A percentile compares a stretch with the other conserved stretches of the same genome.
Evolutionary conservation across 176 grass and related monocot genomes (phyloP).

Genomic region (Bromus sterilis): DNA sequence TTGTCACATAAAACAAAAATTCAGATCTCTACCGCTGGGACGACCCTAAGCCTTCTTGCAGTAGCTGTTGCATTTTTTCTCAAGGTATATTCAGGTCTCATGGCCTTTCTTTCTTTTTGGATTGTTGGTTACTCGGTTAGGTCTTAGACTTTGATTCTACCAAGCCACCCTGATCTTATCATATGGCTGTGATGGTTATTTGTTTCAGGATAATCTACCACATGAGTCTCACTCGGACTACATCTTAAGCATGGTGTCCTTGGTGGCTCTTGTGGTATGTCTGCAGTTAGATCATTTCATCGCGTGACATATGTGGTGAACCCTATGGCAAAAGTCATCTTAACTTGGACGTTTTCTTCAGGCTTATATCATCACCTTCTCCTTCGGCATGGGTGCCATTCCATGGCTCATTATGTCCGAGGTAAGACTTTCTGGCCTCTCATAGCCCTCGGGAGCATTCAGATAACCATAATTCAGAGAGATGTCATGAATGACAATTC

Average conservation of each 20-base stretch:
- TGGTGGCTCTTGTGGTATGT: conserved; percentile 86
- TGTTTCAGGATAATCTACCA: conserved; percentile 48
- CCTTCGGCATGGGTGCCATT: conserved; percentile 87
- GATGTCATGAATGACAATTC: neutral
- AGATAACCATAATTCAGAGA: neutral
- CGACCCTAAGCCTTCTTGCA: conserved; percentile 69
- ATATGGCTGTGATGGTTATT: neutral
- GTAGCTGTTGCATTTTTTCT: conserved; percentile 86
- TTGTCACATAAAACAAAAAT: conserved; percentile 6
- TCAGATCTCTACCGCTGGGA: conserved; percentile 67
- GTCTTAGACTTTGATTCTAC: too few relatives aligned
- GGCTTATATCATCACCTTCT: conserved; percentile 75
- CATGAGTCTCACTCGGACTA: conserved; percentile 49
- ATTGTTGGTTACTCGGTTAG: too few relatives aligned
- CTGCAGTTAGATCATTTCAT: neutral
- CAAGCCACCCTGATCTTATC: neutral
- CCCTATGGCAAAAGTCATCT: neutral
- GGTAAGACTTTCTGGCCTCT: conserved; percentile 23
- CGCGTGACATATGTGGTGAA: neutral
- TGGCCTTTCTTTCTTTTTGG: neutral
- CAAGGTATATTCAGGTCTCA: conserved; percentile 40
- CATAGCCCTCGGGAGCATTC: neutral
- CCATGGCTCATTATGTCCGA: conserved; percentile 99
- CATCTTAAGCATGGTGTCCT: conserved; percentile 65
- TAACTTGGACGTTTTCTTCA: conserved; percentile 25